Conservation (phyloP, 2,329 filamentous ascomycete genomes). For the Trichoderma brevicompactum region DNA sequence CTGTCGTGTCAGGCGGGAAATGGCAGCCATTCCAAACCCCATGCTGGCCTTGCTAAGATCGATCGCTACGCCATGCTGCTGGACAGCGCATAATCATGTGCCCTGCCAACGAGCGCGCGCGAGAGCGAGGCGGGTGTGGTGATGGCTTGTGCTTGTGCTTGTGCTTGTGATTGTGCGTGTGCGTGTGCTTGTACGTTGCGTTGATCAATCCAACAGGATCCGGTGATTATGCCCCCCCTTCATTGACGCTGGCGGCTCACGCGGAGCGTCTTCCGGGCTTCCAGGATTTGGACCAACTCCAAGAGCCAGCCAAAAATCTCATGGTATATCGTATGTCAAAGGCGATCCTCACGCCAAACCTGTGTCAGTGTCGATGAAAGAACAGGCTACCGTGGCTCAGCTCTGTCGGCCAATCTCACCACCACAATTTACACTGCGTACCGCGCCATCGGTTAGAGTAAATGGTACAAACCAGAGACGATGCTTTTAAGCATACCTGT, state of each 20-base stretch:
- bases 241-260: constrained; percentile 10
- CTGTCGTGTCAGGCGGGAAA: constrained; percentile 24
- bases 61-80: constrained; percentile 22
- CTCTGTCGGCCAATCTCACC: constrained; percentile 6
- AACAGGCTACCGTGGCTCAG: constrained; percentile 5
- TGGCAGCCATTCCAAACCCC: constrained; percentile 24
- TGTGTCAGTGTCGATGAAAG: constrained; percentile 9
- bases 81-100: constrained; percentile 15
- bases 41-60: background rate
- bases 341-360: constrained; percentile 12
- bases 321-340: constrained; percentile 14
- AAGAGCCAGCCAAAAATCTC: background rate
- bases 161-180: background rate
- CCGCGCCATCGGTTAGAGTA: background rate
- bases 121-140: background rate
- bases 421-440: background rate
- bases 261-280: constrained; percentile 3
- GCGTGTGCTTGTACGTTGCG: background rate
- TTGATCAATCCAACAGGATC: constrained; percentile 19
- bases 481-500: too few relatives aligned
- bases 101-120: background rate
- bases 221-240: constrained; percentile 1
- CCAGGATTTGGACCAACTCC: constrained; percentile 1
- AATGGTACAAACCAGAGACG: background rate
- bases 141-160: constrained; percentile 3